Conservation (phyloP, 2,329 filamentous ascomycete species). For the Neofusicoccum umdonicola region DNA sequence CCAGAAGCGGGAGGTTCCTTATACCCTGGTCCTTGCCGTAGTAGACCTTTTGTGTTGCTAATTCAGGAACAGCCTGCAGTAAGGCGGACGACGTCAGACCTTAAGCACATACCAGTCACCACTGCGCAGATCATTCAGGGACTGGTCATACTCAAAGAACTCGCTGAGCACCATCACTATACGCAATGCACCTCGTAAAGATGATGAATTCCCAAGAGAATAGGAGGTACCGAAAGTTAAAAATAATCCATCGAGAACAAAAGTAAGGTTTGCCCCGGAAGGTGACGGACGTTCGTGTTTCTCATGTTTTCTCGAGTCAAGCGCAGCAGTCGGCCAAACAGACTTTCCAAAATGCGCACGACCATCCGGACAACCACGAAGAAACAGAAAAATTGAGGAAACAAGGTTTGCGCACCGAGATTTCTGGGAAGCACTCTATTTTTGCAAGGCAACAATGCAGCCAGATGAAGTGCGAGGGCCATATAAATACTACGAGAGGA, state of each 20-base stretch:
- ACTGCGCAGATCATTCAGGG: no score
- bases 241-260: background rate
- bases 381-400: no score
- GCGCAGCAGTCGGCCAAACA: background rate
- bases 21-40: background rate
- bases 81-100: background rate
- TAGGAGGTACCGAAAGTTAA: background rate
- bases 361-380: background rate
- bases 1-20: background rate
- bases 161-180: no score
- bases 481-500: no score
- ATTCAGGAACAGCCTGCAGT: background rate
- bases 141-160: no score
- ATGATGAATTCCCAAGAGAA: background rate
- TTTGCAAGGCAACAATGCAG: no score
- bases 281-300: background rate
- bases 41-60: background rate
- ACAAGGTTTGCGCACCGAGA: no score
- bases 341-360: background rate
- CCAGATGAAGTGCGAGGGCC: no score
- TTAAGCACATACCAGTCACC: background rate
- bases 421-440: no score
- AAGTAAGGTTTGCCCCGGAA: background rate
- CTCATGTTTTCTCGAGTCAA: background rate
- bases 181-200: no score